Evolutionary conservation across 257 asterid genomes (phyloP), one percentile per base, ranked within the genome.

Genomic region (Solanum ossicruentum): DNA sequence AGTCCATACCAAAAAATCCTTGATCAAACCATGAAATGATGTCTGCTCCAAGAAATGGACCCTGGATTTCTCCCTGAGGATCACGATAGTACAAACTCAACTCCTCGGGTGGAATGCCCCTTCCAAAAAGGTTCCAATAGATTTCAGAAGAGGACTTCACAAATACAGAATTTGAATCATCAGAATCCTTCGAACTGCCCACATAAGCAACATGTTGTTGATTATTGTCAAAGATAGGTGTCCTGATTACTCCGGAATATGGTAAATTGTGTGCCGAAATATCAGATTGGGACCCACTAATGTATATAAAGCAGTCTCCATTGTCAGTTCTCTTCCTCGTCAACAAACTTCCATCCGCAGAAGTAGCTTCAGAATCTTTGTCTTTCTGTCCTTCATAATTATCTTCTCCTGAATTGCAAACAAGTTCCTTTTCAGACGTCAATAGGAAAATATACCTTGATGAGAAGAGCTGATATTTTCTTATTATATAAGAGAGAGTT

Each of bases 41-140:
- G 88, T 97, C 99, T 86, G 89, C 91, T 28, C 99, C 99, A 36
- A 93, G n/a, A 88, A 96, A 97, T 58, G 98, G 99, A 39, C 99
- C 98, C 91, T 95, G 99, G 87, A 91, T 89, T 86, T 86, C 92
- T 81, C 99, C 98, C 83, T 93, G 98, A 3, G 99, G 99, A 85
- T 97, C 99, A 92, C 93, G 94, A 79, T 97, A 97, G 88, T 51
- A 86, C 82, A 97, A 96, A 82, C 94, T 89, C n/a, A 97, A 89
- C 80, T 97, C 94, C 88, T 95, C 98, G 20, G 99, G 98, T 28
- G 95, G 88, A 12, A 71, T 41, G 41, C 52, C 79, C 17, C 55
- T 41, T 23, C 47, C 79, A 18, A 20, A 21, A 56, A 56, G 21
- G 12, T 17, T 69, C 61, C 61, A 56, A 56, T 56, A 56, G 21